Percentiles rank a stretch among this genome's conserved stretches.
Conservation (phyloP, 2,329 filamentous ascomycete species). For the Penicillium sp. region DNA sequence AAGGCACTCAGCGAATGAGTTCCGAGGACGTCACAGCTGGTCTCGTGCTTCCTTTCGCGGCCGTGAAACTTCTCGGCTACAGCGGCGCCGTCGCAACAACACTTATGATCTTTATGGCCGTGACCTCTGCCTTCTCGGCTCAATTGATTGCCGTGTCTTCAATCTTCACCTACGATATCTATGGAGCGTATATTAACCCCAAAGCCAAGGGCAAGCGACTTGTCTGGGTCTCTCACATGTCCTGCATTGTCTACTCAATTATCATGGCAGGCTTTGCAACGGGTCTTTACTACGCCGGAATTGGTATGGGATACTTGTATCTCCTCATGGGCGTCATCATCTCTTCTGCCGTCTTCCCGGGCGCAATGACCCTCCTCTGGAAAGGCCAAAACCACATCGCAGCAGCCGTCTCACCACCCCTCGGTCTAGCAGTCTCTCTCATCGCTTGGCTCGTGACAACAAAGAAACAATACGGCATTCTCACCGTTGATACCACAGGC, state of each 20-base stretch:
- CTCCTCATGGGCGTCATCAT: conserved; percentile 92
- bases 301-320: conserved; percentile 87
- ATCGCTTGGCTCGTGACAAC: conserved; percentile 79
- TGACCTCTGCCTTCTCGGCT: conserved; percentile 79
- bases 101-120: conserved; percentile 85
- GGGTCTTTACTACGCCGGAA: conserved; percentile 70
- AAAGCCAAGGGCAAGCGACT: conserved; percentile 71
- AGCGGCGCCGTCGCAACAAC: conserved; percentile 78
- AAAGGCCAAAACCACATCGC: conserved; percentile 75
- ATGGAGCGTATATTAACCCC: conserved; percentile 84
- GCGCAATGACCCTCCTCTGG: conserved; percentile 79
- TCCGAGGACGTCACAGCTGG: conserved; percentile 77
- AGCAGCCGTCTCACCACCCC: conserved; percentile 67
- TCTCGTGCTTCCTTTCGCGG: conserved; percentile 80
- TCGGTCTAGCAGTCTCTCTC: conserved; percentile 69
- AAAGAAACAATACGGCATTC: conserved; percentile 65
- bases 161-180: conserved; percentile 86
- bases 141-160: conserved; percentile 86
- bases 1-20: conserved; percentile 72
- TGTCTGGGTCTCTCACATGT: conserved; percentile 76
- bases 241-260: conserved; percentile 72
- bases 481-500: conserved; percentile 75
- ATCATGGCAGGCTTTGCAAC: conserved; percentile 78
- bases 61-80: conserved; percentile 78
- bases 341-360: conserved; percentile 79